A percentile compares a stretch with the other conserved stretches of the same genome.
These are phyloP conservation scores for Diplosphaera chodatii DNA, from an alignment of 139 green algal species.

Conservation along the genomic window DNA sequence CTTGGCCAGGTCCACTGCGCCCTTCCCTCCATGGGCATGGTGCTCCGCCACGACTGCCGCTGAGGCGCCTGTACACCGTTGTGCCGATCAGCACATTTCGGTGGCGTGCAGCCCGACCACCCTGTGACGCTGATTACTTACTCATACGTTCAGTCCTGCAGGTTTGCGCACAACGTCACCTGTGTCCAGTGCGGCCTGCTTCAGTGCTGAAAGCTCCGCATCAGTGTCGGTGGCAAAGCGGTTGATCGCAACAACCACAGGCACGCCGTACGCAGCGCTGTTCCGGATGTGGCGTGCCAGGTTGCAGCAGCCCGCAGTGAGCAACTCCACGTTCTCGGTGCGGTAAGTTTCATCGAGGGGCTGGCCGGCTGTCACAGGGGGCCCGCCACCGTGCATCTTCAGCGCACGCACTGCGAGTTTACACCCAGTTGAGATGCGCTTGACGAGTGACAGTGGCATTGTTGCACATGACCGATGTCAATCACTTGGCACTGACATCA, in stretches of 20 bases:
- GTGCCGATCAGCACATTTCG: no score
- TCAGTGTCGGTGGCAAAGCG: conserved; percentile 82
- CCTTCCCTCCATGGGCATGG: conserved; percentile 82
- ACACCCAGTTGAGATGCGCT: no score
- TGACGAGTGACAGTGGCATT: no score
- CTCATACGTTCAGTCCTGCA: no score
- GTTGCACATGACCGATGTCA: no score
- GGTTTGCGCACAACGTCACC: conserved; percentile 14
- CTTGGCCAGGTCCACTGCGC: conserved; percentile 75
- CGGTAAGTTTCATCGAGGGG: conserved; percentile 89
- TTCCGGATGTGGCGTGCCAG: conserved; percentile 85
- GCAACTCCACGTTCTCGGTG: conserved; percentile 80
- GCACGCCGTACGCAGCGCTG: conserved; percentile 75
- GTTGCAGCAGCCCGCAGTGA: conserved; percentile 75
- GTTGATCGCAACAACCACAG: conserved; percentile 95
- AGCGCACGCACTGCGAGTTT: conserved; percentile 71
- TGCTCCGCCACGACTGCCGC: conserved; percentile 83
- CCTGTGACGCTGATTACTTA: no score
- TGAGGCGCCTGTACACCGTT: conserved; percentile 52
- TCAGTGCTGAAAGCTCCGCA: conserved; percentile 68
- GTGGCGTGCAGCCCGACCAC: no score
- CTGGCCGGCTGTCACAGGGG: conserved; percentile 74
- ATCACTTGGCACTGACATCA: no score
- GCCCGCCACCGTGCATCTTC: conserved; percentile 90
- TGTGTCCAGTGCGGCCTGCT: conserved; percentile 35